Percentiles rank a stretch among this genome's conserved stretches.
Conservation (phyloP, 257 asterid species). For the Solanum corneliomulleri region DNA sequence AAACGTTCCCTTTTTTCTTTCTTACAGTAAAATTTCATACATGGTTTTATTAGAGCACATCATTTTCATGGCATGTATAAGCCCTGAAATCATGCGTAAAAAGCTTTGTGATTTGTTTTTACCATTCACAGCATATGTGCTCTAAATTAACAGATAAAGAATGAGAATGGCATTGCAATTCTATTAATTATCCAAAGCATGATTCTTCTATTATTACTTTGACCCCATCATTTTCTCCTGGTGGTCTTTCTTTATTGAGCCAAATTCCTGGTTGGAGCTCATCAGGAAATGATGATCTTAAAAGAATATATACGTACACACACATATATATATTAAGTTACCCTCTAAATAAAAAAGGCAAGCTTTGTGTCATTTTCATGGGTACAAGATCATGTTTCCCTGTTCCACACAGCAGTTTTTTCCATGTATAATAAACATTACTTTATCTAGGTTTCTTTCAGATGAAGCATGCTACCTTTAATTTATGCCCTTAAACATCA, state of each 20-base stretch:
- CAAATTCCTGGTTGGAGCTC: background rate
- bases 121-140: background rate
- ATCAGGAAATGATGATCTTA: background rate
- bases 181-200: background rate
- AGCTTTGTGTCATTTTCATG: background rate
- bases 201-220: background rate
- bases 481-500: background rate
- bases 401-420: background rate
- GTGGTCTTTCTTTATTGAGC: background rate
- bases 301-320: background rate
- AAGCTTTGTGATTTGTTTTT: background rate
- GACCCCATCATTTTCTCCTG: background rate
- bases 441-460: background rate
- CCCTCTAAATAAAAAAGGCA: background rate
- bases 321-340: background rate
- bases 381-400: background rate
- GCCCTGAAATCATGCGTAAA: background rate
- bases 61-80: background rate
- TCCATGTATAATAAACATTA: background rate
- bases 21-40: background rate
- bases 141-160: background rate
- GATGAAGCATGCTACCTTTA: background rate
- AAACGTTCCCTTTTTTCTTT: background rate
- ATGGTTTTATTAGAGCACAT: constrained; percentile 1
- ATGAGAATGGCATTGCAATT: background rate